Base-by-base conservation (phyloP, 768 basidiomycete genomes). In the Serendipita sp. region DNA sequence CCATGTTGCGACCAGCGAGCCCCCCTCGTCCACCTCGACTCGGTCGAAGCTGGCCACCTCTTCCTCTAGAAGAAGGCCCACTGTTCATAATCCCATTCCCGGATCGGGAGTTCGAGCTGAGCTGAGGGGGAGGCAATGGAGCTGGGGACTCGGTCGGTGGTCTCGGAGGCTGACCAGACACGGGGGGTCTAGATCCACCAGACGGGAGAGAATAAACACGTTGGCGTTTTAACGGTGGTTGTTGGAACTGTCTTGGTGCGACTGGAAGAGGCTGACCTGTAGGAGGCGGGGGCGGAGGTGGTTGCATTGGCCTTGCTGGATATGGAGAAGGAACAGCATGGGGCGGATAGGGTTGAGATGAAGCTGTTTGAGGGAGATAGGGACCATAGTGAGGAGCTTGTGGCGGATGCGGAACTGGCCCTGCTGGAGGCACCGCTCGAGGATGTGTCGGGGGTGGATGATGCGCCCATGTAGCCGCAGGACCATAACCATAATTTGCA, bases 331-430 rank as follows among this genome's bases (percentile, higher is more conserved):
- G 5, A 16, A 31, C 23, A 44, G 18, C 43, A 6, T 46, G n/a
- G 37, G 27, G 46, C 36, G 31, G 27, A 53, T 6, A 34, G 23
- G 4, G 62, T 52, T 18, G 58, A 27, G 2, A 46, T 33, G 11
- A 50, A 62, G 10, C 29, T 13, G 40, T 40, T 37, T 1, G 68
- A 62, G 16, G 63, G 64, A 2, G 44, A 62, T 5, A 69, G 64
- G 10, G 70, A 69, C 46, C 34, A 45, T 8, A 40, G 44, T 11
- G 62, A 60, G 45, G 71, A 67, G 33, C 67, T 66, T 62, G 66
- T 66, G 63, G 44, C 68, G 3, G 67, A 63, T 29, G 69, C 66
- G 63, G 44, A 68, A 3, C 67, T 63, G 34, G 70, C 67, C 64
- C 71, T 70, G 64, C 15, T 44, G 40, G 62, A 66, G 36, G 69